A percentile compares a stretch with the other conserved stretches of the same genome.
Evolutionary conservation across 345 rosid species (phyloP).

Genomic region (Adansonia digitata): DNA sequence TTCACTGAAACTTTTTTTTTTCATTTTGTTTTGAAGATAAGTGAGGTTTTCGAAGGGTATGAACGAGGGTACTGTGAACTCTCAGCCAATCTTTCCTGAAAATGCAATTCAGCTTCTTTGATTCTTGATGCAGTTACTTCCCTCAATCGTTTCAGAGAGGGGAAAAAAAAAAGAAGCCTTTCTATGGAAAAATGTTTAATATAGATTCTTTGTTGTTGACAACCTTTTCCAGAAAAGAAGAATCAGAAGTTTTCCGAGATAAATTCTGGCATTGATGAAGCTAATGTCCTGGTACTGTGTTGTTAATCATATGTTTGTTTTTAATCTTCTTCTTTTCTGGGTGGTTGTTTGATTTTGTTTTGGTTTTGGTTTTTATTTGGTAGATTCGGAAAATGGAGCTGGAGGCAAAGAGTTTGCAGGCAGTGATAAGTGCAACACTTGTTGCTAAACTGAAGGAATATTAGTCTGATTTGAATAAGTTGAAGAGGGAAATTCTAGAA

Average conservation of each 20-base stretch:
- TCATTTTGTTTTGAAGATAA: slow-evolving; percentile 42
- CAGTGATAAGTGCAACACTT: slow-evolving; percentile 64
- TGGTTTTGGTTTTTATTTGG: neutral
- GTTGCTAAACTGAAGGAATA: slow-evolving; percentile 87
- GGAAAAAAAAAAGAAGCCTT: too few species aligned
- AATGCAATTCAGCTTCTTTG: slow-evolving; percentile 57
- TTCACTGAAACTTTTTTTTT: too few species aligned
- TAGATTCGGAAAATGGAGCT: slow-evolving; percentile 90
- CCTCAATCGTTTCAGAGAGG: neutral
- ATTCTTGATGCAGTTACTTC: slow-evolving; percentile 47
- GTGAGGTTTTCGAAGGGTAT: slow-evolving; percentile 82
- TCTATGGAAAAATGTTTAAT: too few species aligned
- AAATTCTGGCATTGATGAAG: slow-evolving; percentile 72
- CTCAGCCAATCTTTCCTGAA: slow-evolving; percentile 74
- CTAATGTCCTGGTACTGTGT: slow-evolving; percentile 63
- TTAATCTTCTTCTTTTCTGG: neutral
- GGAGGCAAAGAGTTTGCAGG: slow-evolving; percentile 83
- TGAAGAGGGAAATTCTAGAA: slow-evolving; percentile 80
- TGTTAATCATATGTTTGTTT: neutral
- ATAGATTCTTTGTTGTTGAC: neutral
- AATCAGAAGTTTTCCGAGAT: slow-evolving; percentile 49
- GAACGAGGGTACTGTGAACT: slow-evolving; percentile 92
- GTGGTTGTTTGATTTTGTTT: neutral
- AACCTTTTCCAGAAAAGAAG: slow-evolving; percentile 52
- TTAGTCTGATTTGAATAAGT: slow-evolving; percentile 68